A percentile compares a stretch with the other conserved stretches of the same genome.
Evolutionary conservation across 108 stramenopile species (phyloP).

Genomic region (Mayamaea pseudoterrestris): DNA sequence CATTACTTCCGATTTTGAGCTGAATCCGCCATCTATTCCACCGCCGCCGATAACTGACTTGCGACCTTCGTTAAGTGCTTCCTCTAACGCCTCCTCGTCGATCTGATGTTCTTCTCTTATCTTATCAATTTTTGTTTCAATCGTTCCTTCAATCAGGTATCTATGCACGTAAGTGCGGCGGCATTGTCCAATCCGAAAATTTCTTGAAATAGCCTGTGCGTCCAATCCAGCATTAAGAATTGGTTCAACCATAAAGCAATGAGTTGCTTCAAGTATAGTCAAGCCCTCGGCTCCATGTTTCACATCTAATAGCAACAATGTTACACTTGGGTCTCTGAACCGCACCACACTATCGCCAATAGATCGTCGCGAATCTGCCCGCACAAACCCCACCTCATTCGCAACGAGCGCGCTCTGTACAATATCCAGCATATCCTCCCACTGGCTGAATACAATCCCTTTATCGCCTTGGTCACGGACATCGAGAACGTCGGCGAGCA

Average conservation of each 20-base stretch:
- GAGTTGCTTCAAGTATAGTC: conserved; percentile 71
- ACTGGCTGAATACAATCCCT: conserved; percentile 60
- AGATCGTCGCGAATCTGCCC: conserved; percentile 9
- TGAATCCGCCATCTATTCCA: conserved; percentile 39
- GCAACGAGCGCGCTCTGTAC: conserved; percentile 39
- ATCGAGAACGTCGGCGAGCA: conserved; percentile 41
- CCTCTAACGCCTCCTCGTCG: conserved; percentile 23
- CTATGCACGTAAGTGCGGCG: conserved; percentile 57
- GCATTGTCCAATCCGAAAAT: conserved; percentile 67
- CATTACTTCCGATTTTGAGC: conserved; percentile 7
- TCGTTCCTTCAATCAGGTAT: conserved; percentile 59
- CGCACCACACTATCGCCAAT: conserved; percentile 21
- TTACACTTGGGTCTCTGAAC: conserved; percentile 20
- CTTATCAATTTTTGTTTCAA: conserved; percentile 66
- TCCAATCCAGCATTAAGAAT: conserved; percentile 61
- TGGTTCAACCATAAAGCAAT: conserved; percentile 81
- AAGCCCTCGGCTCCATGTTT: conserved; percentile 77
- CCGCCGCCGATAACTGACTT: conserved; percentile 19
- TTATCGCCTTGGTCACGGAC: conserved; percentile 46
- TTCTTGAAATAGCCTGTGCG: conserved; percentile 21
- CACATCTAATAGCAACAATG: conserved; percentile 55
- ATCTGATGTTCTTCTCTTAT: conserved; percentile 26
- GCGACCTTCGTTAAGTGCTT: conserved; percentile 4
- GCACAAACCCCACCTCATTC: conserved; percentile 30
- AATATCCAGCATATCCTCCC: conserved; percentile 83